A percentile compares a stretch with the other conserved stretches of the same genome.
Conservation (phyloP, 306 rosid species). For the Cercis canadensis region DNA sequence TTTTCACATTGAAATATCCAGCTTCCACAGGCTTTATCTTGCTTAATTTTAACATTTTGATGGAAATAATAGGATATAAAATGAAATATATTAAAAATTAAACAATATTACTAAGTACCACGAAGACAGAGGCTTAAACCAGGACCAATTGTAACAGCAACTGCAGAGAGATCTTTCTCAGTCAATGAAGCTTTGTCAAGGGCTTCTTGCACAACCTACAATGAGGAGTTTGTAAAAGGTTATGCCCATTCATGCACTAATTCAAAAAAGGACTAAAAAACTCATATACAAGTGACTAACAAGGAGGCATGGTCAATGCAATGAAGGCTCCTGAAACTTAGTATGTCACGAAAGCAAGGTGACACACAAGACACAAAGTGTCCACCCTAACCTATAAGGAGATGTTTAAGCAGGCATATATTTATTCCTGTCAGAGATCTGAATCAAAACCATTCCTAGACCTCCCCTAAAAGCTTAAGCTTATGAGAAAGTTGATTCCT, state of each 20-base stretch:
- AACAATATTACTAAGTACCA: constrained; percentile 54
- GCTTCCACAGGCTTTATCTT: background rate
- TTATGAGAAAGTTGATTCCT: too few relatives aligned
- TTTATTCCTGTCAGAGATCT: background rate
- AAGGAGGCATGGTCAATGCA: background rate
- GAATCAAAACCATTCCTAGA: too few relatives aligned
- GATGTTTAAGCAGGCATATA: constrained; percentile 18
- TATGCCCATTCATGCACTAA: constrained; percentile 18
- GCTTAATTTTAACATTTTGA: background rate
- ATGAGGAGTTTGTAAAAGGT: constrained; percentile 32
- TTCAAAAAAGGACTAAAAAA: background rate
- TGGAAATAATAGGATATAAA: background rate
- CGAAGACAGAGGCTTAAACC: constrained; percentile 98
- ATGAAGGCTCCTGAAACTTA: constrained; percentile 15
- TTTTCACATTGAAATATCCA: constrained; percentile 5
- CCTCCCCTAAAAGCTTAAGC: too few relatives aligned
- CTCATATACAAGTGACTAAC: constrained; percentile 14
- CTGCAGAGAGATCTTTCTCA: constrained; percentile 83
- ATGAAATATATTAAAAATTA: constrained; percentile 8
- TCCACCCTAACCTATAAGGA: constrained; percentile 8
- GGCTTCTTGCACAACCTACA: constrained; percentile 91
- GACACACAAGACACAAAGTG: constrained; percentile 5
- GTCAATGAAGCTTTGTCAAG: constrained; percentile 80
- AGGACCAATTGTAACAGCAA: constrained; percentile 97
- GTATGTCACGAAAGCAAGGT: constrained; percentile 1